Evolutionary conservation across 2,329 filamentous ascomycete species (phyloP).

Genomic region (Trichoderma oligosporum): DNA sequence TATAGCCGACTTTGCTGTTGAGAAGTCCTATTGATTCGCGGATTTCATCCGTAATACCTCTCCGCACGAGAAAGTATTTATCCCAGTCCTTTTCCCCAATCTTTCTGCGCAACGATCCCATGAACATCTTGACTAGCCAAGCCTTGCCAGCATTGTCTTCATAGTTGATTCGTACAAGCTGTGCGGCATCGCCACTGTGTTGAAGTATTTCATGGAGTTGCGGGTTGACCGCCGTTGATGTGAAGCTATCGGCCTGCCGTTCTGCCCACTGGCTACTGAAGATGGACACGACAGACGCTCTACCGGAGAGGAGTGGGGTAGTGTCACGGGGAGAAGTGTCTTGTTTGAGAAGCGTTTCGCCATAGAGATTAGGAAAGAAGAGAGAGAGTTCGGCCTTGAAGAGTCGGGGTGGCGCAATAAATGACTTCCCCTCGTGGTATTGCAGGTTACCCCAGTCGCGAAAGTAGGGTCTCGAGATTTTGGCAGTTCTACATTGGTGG

Average conservation of each 20-base stretch:
- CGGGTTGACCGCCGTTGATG: slow-evolving; percentile 62
- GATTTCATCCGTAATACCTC: slow-evolving; percentile 57
- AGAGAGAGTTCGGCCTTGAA: slow-evolving; percentile 80
- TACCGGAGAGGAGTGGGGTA: slow-evolving; percentile 68
- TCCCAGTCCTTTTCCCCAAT: slow-evolving; percentile 53
- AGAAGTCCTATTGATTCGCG: slow-evolving; percentile 64
- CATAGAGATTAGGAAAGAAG: slow-evolving; percentile 90
- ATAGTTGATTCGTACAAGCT: slow-evolving; percentile 82
- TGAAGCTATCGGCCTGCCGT: slow-evolving; percentile 71
- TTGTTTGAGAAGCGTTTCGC: slow-evolving; percentile 65
- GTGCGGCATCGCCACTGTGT: slow-evolving; percentile 52
- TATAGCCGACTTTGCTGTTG: slow-evolving; percentile 90
- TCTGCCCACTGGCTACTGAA: slow-evolving; percentile 86
- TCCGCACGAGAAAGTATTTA: slow-evolving; percentile 59
- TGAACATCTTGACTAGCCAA: slow-evolving; percentile 55
- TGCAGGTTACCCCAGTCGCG: slow-evolving; percentile 87
- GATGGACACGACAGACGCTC: slow-evolving; percentile 72
- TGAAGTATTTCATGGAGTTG: slow-evolving; percentile 61
- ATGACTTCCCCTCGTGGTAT: slow-evolving; percentile 85
- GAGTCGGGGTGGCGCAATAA: slow-evolving; percentile 76
- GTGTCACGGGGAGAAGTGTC: slow-evolving; percentile 58
- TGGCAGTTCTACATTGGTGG: slow-evolving; percentile 60
- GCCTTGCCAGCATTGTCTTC: slow-evolving; percentile 74
- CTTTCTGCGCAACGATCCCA: slow-evolving; percentile 48
- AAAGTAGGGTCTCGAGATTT: slow-evolving; percentile 86